Percentiles rank a stretch among this genome's conserved stretches.
These are phyloP conservation scores for Paragyromitra xinjiangensis DNA, from an alignment of 495 filamentous ascomycete species.

Conservation along the genomic window DNA sequence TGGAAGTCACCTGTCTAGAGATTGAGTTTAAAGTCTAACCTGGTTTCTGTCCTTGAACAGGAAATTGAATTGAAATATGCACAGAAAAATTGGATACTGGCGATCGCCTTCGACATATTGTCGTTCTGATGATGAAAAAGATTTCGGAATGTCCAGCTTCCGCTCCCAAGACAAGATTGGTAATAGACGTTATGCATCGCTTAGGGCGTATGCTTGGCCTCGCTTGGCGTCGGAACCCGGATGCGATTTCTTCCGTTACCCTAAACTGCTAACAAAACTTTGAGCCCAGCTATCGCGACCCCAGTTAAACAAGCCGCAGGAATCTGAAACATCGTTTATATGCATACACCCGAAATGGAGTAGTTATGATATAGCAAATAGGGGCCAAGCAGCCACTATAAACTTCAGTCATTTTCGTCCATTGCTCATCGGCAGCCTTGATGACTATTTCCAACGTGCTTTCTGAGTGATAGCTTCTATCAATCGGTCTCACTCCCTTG, in stretches of 20 bases:
- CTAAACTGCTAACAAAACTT: background rate
- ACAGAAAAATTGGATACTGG: background rate
- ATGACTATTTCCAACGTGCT: background rate
- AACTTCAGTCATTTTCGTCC: background rate
- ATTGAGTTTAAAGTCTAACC: background rate
- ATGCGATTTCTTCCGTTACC: constrained; percentile 13
- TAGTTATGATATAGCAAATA: background rate
- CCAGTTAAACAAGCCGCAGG: background rate
- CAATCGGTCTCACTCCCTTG: no score
- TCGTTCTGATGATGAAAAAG: background rate
- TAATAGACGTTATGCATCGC: background rate
- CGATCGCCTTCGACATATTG: background rate
- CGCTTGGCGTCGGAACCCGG: constrained; percentile 14
- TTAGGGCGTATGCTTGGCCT: constrained; percentile 7
- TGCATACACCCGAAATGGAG: background rate
- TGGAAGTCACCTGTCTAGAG: background rate
- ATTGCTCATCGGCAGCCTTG: constrained; percentile 2
- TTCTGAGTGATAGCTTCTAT: no score
- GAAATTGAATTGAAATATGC: background rate
- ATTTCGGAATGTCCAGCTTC: background rate
- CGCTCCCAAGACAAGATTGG: background rate
- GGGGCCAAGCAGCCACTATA: background rate
- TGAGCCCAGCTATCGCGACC: background rate
- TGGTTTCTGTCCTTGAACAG: background rate
- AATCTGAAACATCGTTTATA: background rate